phyloP scores from a whole-genome alignment of 768 basidiomycete species.

The Tulasnella sp. region DNA sequence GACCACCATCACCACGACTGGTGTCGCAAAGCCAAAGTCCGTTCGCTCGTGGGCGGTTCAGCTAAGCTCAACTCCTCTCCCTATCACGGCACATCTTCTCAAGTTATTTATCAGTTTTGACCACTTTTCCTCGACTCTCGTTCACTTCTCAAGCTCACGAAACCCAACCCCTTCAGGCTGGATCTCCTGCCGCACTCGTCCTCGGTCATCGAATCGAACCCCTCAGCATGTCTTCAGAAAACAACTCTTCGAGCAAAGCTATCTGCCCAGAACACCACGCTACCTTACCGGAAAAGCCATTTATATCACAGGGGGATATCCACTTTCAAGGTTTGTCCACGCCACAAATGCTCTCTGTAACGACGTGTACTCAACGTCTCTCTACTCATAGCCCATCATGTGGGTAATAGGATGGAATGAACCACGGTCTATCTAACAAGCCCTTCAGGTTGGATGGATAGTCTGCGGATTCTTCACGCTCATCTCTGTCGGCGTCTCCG shows the following conservation, averaged over 20 bases:
- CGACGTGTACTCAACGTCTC: not conserved
- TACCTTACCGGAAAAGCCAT: conserved; percentile 38
- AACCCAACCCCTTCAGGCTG: not conserved
- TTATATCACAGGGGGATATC: conserved; percentile 50
- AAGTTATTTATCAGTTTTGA: not conserved
- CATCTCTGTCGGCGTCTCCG: conserved; percentile 43
- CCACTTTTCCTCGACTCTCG: not conserved
- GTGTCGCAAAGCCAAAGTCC: not conserved
- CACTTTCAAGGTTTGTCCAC: conserved; percentile 44
- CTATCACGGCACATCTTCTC: not conserved
- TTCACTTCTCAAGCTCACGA: not conserved
- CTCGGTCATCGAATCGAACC: not conserved
- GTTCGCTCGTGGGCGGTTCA: not conserved
- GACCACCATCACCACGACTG: not conserved
- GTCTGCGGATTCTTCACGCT: conserved; percentile 47
- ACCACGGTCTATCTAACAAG: not conserved
- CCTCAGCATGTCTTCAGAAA: not conserved
- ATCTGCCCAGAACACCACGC: conserved; percentile 25
- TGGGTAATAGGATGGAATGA: not conserved
- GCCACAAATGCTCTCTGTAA: not conserved
- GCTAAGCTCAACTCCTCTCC: not conserved
- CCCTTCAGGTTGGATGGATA: conserved; percentile 53
- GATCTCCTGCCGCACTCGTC: not conserved
- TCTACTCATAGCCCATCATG: not conserved
- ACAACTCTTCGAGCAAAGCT: not conserved